Evolutionary conservation across 306 rosid genomes (phyloP).

Genomic region (Cicer bijugum): DNA sequence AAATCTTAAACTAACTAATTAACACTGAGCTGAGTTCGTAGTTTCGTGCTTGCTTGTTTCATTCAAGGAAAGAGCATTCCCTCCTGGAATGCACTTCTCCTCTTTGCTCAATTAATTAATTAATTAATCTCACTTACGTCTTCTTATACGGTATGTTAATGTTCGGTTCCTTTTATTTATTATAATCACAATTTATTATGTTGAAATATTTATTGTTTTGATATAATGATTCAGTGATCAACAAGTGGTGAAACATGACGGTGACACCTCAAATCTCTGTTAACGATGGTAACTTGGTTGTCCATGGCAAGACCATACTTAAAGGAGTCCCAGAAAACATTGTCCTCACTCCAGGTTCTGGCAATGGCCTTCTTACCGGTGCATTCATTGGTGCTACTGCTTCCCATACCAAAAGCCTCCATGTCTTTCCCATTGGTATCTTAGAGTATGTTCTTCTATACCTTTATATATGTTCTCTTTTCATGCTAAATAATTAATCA

Average conservation of each 20-base stretch:
- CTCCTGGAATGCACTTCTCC: constrained; percentile 47
- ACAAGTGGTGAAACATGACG: constrained; percentile 68
- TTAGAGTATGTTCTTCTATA: constrained; percentile 66
- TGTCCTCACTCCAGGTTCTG: constrained; percentile 70
- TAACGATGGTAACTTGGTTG: constrained; percentile 79
- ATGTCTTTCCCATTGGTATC: constrained; percentile 82
- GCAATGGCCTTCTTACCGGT: constrained; percentile 71
- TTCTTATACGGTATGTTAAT: too few relatives aligned
- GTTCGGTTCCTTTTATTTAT: too few relatives aligned
- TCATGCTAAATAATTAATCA: neutral
- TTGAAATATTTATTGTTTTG: neutral
- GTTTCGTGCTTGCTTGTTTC: neutral
- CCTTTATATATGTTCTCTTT: constrained; percentile 23
- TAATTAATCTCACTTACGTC: neutral
- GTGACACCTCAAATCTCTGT: constrained; percentile 69
- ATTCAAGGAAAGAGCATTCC: constrained; percentile 45
- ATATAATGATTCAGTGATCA: constrained; percentile 42
- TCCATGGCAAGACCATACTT: constrained; percentile 82
- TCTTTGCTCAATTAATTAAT: neutral
- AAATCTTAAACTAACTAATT: neutral
- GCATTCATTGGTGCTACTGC: constrained; percentile 86
- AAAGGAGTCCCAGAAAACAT: constrained; percentile 84
- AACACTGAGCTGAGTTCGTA: neutral
- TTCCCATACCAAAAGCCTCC: constrained; percentile 73
- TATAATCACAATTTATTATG: too few relatives aligned